Evolutionary conservation across 1,284 basidiomycete genomes (phyloP).

Genomic region (Pulveroboletus sp.): DNA sequence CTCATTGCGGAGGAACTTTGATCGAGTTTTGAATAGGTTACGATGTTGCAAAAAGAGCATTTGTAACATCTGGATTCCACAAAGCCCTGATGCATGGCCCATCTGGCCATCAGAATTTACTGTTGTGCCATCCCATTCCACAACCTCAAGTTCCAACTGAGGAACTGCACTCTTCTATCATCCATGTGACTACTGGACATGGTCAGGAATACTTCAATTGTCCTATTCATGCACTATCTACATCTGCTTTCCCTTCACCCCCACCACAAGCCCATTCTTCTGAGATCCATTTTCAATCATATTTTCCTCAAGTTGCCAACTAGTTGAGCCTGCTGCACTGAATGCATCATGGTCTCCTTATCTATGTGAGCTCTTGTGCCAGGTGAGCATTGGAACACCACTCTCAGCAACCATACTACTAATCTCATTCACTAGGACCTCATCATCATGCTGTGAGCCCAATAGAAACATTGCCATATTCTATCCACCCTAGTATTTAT

Average conservation of each 20-base stretch:
- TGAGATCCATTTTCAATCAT: conserved; percentile 46
- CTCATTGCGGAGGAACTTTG: no score
- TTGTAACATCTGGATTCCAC: conserved; percentile 45
- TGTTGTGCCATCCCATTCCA: conserved; percentile 69
- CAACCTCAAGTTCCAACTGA: conserved; percentile 51
- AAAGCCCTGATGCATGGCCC: conserved; percentile 51
- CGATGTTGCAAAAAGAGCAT: no score
- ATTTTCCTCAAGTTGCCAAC: conserved; percentile 47
- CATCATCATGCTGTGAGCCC: conserved; percentile 40
- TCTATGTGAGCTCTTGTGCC: conserved; percentile 45
- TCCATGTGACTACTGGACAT: conserved; percentile 42
- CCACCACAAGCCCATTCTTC: conserved; percentile 48
- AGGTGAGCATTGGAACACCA: conserved; percentile 53
- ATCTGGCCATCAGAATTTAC: conserved; percentile 52
- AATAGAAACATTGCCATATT: conserved; percentile 55
- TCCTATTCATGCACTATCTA: conserved; percentile 48
- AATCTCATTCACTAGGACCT: conserved; percentile 34
- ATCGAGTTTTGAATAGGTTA: no score
- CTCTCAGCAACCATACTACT: conserved; percentile 35
- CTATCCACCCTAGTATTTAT: conserved; percentile 39
- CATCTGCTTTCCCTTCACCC: conserved; percentile 58
- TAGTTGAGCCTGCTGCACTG: conserved; percentile 55
- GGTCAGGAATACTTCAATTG: conserved; percentile 53
- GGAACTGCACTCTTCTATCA: conserved; percentile 46
- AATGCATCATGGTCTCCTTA: conserved; percentile 57